These are phyloP conservation scores for Exophiala sp. DNA, from an alignment of 2,329 filamentous ascomycete species.

Conservation along the genomic window DNA sequence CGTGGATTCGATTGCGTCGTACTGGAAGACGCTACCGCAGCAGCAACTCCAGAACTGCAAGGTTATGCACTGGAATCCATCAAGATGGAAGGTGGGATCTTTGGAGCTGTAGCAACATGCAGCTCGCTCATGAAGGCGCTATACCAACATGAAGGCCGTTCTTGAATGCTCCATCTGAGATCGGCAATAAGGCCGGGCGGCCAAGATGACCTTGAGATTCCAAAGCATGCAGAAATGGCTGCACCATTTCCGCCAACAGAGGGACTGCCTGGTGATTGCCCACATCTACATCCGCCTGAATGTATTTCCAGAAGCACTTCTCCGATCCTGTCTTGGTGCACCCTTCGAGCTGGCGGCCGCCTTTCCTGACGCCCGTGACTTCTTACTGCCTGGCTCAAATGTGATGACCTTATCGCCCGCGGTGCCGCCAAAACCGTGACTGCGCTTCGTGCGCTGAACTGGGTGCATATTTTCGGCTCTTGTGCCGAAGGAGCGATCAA, in stretches of 20 bases:
- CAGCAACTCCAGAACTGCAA: constrained; percentile 41
- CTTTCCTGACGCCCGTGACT: constrained; percentile 27
- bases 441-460: constrained; percentile 33
- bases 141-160: constrained; percentile 39
- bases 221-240: background rate
- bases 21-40: constrained; percentile 48
- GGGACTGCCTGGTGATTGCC: too few species aligned
- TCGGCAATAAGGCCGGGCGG: background rate
- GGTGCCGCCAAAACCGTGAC: constrained; percentile 30
- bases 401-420: constrained; percentile 57
- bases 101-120: constrained; percentile 39
- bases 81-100: constrained; percentile 47
- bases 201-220: background rate
- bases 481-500: constrained; percentile 57
- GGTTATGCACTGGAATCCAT: constrained; percentile 41
- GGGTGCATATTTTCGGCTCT: constrained; percentile 47
- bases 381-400: constrained; percentile 53
- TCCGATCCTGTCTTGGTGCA: constrained; percentile 38
- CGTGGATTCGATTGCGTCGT: constrained; percentile 54
- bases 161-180: constrained; percentile 29
- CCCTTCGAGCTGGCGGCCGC: constrained; percentile 22
- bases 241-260: too few species aligned
- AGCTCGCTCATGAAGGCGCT: too few species aligned
- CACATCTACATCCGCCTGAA: constrained; percentile 42
- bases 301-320: constrained; percentile 49